Evolutionary conservation across 2,329 filamentous ascomycete species (phyloP).

Genomic region (Eurotiales sp.): DNA sequence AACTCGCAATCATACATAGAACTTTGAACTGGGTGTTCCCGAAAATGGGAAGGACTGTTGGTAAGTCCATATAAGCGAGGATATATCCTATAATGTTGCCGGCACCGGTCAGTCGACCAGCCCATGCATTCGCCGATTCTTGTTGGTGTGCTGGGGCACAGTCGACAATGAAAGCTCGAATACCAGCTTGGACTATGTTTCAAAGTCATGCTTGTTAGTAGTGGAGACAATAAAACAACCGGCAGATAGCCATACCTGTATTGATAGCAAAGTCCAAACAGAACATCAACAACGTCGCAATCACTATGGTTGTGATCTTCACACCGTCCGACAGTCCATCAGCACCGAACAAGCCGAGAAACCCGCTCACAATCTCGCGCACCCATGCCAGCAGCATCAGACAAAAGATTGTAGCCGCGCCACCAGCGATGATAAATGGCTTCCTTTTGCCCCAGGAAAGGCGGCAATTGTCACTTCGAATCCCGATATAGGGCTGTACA

Average conservation of each 20-base stretch:
- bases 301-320: conserved; percentile 64
- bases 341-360: conserved; percentile 68
- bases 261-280: conserved; percentile 93
- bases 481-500: conserved; percentile 79
- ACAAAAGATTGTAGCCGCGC: conserved; percentile 62
- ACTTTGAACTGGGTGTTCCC: conserved; percentile 91
- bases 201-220: neutral
- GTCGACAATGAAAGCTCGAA: conserved; percentile 90
- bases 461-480: conserved; percentile 74
- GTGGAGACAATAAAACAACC: conserved; percentile 14
- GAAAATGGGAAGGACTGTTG: conserved; percentile 70
- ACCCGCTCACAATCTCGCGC: conserved; percentile 64
- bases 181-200: conserved; percentile 79
- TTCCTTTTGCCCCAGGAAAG: conserved; percentile 72
- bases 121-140: conserved; percentile 91
- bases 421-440: conserved; percentile 74
- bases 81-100: conserved; percentile 91
- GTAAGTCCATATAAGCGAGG: conserved; percentile 78
- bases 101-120: conserved; percentile 76
- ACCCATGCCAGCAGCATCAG: conserved; percentile 72
- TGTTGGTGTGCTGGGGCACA: conserved; percentile 90
- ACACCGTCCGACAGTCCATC: conserved; percentile 62
- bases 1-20: conserved; percentile 77
- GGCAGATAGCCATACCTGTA: conserved; percentile 56
- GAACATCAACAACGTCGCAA: conserved; percentile 84